phyloP scores from a whole-genome alignment of 164 flowering plant genomes.

The Vitis rotundifolia region DNA sequence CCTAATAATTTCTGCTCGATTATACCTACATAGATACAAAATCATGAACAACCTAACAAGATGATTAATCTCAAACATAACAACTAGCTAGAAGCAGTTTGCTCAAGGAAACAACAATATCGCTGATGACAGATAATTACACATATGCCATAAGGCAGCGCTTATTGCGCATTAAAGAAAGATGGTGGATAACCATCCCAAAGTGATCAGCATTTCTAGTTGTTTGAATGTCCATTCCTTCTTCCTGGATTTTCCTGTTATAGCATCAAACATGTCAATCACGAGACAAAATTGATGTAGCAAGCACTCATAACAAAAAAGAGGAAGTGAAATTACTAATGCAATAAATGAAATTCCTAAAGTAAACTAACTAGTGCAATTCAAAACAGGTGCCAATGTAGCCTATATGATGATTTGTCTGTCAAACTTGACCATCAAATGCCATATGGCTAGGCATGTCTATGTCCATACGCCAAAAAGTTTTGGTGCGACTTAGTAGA shows the following conservation, averaged over 20 bases:
- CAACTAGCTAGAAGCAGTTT: not conserved
- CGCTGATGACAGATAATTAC: conserved; percentile 12
- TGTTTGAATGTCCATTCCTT: conserved; percentile 71
- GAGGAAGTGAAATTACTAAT: not conserved
- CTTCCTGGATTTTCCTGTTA: conserved; percentile 84
- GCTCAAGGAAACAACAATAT: not conserved
- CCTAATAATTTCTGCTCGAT: conserved; percentile 72
- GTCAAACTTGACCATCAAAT: too few species aligned
- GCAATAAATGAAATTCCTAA: too few species aligned
- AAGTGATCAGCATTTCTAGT: conserved; percentile 83
- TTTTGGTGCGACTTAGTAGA: too few species aligned
- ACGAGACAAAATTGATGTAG: not conserved
- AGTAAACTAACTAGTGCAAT: too few species aligned
- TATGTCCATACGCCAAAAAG: too few species aligned
- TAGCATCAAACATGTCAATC: not conserved
- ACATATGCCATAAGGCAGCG: conserved; percentile 48
- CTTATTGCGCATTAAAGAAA: conserved; percentile 66
- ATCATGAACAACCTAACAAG: conserved; percentile 1
- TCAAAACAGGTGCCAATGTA: too few species aligned
- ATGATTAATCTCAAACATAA: conserved; percentile 3
- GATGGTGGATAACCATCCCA: conserved; percentile 89
- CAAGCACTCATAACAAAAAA: not conserved
- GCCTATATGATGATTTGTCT: too few species aligned
- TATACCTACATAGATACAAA: conserved; percentile 49
- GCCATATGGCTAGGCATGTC: too few species aligned